Percentiles rank a stretch among this genome's conserved stretches.
These are phyloP conservation scores for Phytophthora meadii DNA, from an alignment of 352 stramenopile genomes.

Conservation along the genomic window DNA sequence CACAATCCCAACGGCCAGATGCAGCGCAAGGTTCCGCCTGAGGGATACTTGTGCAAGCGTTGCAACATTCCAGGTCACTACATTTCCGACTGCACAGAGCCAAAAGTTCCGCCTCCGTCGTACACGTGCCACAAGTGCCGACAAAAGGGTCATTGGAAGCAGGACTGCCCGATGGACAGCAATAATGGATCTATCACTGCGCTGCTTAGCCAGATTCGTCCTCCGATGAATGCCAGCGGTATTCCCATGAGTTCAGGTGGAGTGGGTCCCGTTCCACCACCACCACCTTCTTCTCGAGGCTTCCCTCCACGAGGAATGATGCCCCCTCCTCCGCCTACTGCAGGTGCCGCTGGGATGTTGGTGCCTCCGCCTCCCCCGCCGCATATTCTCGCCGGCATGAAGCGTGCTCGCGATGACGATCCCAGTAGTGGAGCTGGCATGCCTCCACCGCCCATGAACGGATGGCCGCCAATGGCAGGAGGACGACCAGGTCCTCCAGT, in stretches of 20 bases:
- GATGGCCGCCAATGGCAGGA: constrained; percentile 30
- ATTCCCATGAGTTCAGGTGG: constrained; percentile 27
- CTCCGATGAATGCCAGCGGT: constrained; percentile 8
- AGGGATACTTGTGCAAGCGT: constrained; percentile 88
- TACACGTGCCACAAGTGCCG: constrained; percentile 91
- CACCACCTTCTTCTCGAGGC: constrained; percentile 25
- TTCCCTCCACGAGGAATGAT: constrained; percentile 41
- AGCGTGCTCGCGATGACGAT: constrained; percentile 46
- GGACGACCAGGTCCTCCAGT: constrained; percentile 4
- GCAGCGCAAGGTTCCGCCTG: constrained; percentile 62
- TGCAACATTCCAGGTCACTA: constrained; percentile 88
- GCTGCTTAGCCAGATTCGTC: constrained; percentile 47
- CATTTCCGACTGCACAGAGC: constrained; percentile 87
- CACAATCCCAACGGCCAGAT: constrained; percentile 32
- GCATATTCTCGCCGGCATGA: constrained; percentile 58
- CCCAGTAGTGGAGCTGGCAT: constrained; percentile 11
- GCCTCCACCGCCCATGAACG: constrained; percentile 23
- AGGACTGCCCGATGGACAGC: constrained; percentile 84
- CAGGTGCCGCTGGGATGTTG: constrained; percentile 23
- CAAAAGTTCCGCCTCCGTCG: constrained; percentile 79
- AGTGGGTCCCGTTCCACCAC: constrained; percentile 16
- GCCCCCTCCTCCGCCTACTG: constrained; percentile 36
- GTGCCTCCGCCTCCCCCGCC: constrained; percentile 54
- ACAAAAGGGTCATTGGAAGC: constrained; percentile 90
- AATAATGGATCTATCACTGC: constrained; percentile 55